Percentiles rank a stretch among this genome's conserved stretches.
These are phyloP conservation scores for Elsinoe necatrix DNA, from an alignment of 2,329 filamentous ascomycete genomes.

Conservation along the genomic window DNA sequence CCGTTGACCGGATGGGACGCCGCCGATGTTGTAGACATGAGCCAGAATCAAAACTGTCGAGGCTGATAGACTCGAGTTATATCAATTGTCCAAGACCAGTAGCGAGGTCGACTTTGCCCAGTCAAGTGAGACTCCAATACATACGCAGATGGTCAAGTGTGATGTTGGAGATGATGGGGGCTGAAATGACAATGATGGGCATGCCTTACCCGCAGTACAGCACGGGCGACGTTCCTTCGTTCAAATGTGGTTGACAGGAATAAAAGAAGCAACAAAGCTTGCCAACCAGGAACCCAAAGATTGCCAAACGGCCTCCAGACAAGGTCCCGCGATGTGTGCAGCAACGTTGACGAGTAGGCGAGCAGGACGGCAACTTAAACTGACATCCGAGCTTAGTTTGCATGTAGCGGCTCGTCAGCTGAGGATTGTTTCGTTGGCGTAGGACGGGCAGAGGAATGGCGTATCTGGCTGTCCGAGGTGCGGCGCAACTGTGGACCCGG, in stretches of 20 bases:
- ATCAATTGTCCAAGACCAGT: not conserved
- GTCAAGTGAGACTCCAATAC: not conserved
- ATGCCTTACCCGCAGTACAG: slow-evolving; percentile 12
- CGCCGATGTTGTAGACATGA: slow-evolving; percentile 2
- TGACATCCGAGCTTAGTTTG: slow-evolving; percentile 13
- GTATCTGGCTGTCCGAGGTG: not conserved
- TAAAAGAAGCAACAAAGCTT: slow-evolving; percentile 14
- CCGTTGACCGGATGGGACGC: slow-evolving; percentile 10
- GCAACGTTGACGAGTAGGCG: slow-evolving; percentile 8
- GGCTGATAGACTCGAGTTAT: not conserved
- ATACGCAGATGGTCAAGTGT: not conserved
- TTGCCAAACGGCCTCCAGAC: slow-evolving; percentile 5
- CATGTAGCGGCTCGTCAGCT: slow-evolving; percentile 11
- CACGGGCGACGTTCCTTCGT: slow-evolving; percentile 1
- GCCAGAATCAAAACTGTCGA: not conserved
- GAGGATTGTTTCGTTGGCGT: slow-evolving; percentile 4
- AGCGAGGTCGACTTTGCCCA: not conserved
- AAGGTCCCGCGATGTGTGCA: not conserved
- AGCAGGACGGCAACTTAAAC: slow-evolving; percentile 11
- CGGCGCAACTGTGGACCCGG: slow-evolving; percentile 1
- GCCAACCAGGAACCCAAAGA: slow-evolving; percentile 14
- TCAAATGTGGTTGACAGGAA: slow-evolving; percentile 3
- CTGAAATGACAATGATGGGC: slow-evolving; percentile 4
- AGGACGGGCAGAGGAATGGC: slow-evolving; percentile 11
- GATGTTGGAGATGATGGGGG: not conserved